Conservation (phyloP, 2,329 filamentous ascomycete species). For the Penicillium sp. region DNA sequence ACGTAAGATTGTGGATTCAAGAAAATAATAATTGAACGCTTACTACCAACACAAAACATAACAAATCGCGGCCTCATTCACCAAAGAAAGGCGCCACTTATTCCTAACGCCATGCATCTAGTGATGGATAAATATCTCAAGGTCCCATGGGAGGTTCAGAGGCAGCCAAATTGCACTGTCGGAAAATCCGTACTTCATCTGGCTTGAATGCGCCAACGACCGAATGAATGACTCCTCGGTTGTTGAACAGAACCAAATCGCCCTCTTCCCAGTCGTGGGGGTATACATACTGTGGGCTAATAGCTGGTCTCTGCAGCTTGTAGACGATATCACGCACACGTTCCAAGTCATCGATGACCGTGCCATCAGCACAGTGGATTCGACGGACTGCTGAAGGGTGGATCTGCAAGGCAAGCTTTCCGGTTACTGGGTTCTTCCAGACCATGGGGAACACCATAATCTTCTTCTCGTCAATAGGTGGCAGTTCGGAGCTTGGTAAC, state of each 20-base stretch:
- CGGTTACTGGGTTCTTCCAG: constrained; percentile 74
- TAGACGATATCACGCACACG: constrained; percentile 71
- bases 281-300: constrained; percentile 68
- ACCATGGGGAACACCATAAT: constrained; percentile 74
- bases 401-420: constrained; percentile 68
- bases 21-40: not conserved
- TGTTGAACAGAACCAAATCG: constrained; percentile 77
- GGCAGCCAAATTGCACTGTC: constrained; percentile 75
- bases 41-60: not conserved
- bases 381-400: constrained; percentile 71
- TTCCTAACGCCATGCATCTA: not conserved
- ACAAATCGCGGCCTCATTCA: not conserved
- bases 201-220: constrained; percentile 74
- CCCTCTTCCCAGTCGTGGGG: constrained; percentile 76
- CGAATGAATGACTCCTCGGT: constrained; percentile 71
- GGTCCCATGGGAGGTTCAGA: constrained; percentile 24
- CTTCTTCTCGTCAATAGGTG: constrained; percentile 64
- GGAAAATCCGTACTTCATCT: constrained; percentile 72
- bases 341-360: constrained; percentile 67
- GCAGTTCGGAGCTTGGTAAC: constrained; percentile 60
- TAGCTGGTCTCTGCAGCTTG: constrained; percentile 69
- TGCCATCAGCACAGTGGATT: constrained; percentile 67
- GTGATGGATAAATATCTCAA: not conserved
- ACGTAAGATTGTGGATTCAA: not conserved
- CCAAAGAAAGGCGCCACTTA: not conserved